Conservation (phyloP, 2,329 filamentous ascomycete species). For the Colletotrichum acutatum region DNA sequence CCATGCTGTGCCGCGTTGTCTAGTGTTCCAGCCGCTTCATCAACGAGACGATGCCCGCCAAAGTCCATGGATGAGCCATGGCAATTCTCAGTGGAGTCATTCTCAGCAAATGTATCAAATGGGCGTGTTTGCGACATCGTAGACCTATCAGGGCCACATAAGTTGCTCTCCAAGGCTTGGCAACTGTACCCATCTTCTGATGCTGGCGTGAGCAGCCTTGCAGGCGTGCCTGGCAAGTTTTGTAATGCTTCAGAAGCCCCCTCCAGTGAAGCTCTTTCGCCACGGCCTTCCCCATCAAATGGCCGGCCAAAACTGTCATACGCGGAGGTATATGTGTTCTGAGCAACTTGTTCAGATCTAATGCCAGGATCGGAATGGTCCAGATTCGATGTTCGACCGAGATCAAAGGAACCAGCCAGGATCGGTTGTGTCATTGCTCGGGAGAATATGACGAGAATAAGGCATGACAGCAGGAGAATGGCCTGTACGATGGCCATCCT, state of each 20-base stretch:
- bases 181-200: constrained; percentile 6
- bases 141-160: not conserved
- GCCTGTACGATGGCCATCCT: constrained; percentile 94
- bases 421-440: constrained; percentile 31
- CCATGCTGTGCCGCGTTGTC: not conserved
- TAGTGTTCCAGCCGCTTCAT: not conserved
- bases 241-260: not conserved
- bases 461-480: constrained; percentile 84
- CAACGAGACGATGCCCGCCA: not conserved
- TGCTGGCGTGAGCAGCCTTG: constrained; percentile 8
- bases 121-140: not conserved
- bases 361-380: constrained; percentile 8
- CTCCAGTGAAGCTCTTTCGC: not conserved
- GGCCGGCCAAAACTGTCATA: constrained; percentile 20
- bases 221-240: not conserved
- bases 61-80: not conserved
- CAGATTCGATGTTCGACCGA: not conserved
- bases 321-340: not conserved
- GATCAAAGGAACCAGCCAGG: constrained; percentile 19
- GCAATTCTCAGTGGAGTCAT: not conserved
- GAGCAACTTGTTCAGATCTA: not conserved
- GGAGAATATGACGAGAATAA: constrained; percentile 88
- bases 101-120: not conserved
- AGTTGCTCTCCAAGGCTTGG: not conserved
- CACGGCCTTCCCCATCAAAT: not conserved